Evolutionary conservation across 768 basidiomycete genomes (phyloP).

Genomic region (Mycena pura): DNA sequence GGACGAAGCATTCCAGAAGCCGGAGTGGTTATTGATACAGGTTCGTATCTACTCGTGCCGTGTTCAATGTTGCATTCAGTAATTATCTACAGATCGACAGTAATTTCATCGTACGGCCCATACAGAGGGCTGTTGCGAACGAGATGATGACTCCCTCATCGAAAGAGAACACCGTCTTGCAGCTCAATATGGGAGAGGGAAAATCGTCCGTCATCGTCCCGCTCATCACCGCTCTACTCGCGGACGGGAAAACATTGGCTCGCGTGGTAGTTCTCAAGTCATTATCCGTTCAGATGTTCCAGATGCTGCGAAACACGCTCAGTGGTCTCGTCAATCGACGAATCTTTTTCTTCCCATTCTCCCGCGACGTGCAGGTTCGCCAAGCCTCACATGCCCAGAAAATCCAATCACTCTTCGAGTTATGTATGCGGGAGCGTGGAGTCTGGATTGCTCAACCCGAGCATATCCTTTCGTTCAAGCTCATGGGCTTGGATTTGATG

Average conservation of each 20-base stretch:
- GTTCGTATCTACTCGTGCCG: conserved; percentile 22
- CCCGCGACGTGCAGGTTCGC: conserved; percentile 42
- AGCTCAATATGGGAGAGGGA: conserved; percentile 68
- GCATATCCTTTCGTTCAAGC: conserved; percentile 57
- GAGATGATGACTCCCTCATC: conserved; percentile 42
- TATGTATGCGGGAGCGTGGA: conserved; percentile 47
- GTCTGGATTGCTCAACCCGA: conserved; percentile 59
- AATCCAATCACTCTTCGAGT: conserved; percentile 41
- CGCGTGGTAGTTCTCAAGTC: conserved; percentile 60
- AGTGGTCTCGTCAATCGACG: conserved; percentile 53
- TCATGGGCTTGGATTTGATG: conserved; percentile 42
- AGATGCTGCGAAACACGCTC: conserved; percentile 50
- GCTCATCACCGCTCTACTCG: conserved; percentile 44
- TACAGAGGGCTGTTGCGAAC: conserved; percentile 41
- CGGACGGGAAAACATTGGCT: conserved; percentile 50
- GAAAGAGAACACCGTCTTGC: conserved; percentile 45
- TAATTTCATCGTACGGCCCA: conserved; percentile 47
- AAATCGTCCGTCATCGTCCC: conserved; percentile 60
- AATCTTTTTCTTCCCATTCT: conserved; percentile 58
- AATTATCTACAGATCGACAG: conserved; percentile 50
- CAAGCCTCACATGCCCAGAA: conserved; percentile 15
- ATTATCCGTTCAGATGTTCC: conserved; percentile 55
- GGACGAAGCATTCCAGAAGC: neutral
- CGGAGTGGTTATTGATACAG: neutral
- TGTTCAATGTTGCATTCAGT: conserved; percentile 51